A percentile compares a stretch with the other conserved stretches of the same genome.
These are phyloP conservation scores for Apiospora kogelbergensis DNA, from an alignment of 2,329 filamentous ascomycete genomes.

Conservation along the genomic window DNA sequence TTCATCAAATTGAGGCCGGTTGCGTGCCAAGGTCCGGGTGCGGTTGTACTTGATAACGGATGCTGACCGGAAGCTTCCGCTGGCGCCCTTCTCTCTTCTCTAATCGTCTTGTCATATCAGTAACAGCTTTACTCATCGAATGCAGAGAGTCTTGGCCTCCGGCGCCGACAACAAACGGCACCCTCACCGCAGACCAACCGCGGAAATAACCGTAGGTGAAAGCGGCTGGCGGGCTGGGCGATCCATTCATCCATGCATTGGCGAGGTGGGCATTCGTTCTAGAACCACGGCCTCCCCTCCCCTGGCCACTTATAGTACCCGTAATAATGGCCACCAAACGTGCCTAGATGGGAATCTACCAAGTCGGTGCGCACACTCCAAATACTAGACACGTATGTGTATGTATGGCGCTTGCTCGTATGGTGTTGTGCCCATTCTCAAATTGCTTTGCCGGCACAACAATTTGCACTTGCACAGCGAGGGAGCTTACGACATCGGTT, in stretches of 20 bases:
- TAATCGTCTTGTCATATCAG: neutral
- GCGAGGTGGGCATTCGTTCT: slow-evolving; percentile 2
- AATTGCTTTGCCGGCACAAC: neutral
- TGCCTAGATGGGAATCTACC: neutral
- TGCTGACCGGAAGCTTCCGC: neutral
- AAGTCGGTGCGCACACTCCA: neutral
- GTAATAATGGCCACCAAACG: neutral
- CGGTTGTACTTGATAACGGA: neutral
- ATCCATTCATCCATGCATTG: neutral
- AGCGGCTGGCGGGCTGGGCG: neutral
- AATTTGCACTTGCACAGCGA: neutral
- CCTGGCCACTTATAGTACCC: slow-evolving; percentile 6
- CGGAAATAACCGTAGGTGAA: slow-evolving; percentile 4
- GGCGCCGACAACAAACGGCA: neutral
- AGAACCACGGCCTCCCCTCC: neutral
- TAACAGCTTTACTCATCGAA: neutral
- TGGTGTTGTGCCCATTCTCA: neutral
- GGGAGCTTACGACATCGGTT: neutral
- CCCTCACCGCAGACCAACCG: neutral
- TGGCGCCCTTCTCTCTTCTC: neutral
- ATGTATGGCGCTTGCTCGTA: neutral
- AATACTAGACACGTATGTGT: neutral
- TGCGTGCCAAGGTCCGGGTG: neutral
- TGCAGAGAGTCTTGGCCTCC: neutral
- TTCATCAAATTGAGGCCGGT: neutral